Evolutionary conservation across 441 rosid species (phyloP).

Genomic region (Adansonia rubrostipa): DNA sequence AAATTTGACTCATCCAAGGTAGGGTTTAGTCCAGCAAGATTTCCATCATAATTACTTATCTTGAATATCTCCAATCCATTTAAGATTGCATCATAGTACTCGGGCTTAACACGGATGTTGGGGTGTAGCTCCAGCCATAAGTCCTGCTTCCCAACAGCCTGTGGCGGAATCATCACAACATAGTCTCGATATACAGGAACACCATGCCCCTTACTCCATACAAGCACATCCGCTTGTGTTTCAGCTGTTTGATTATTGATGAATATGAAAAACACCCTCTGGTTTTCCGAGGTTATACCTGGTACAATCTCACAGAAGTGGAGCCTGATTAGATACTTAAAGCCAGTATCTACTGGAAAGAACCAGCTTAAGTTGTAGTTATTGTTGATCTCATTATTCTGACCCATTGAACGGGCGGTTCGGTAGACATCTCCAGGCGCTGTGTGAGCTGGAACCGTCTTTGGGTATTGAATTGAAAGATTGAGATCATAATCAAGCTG

Average conservation of each 20-base stretch:
- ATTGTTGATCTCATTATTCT: slow-evolving; percentile 14
- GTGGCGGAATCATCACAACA: slow-evolving; percentile 10
- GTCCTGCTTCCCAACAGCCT: slow-evolving; percentile 25
- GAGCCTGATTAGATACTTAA: slow-evolving; percentile 35
- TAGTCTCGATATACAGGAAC: slow-evolving; percentile 34
- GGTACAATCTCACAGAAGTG: slow-evolving; percentile 38
- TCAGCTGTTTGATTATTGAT: slow-evolving; percentile 32
- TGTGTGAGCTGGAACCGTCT: slow-evolving; percentile 19
- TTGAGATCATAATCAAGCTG: not conserved
- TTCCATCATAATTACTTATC: slow-evolving; percentile 30
- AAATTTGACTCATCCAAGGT: slow-evolving; percentile 32
- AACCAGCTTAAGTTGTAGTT: slow-evolving; percentile 30
- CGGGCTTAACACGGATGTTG: slow-evolving; percentile 7
- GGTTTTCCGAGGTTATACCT: not conserved
- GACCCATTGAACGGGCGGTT: slow-evolving; percentile 28
- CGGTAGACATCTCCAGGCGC: slow-evolving; percentile 22
- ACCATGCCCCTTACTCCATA: slow-evolving; percentile 27
- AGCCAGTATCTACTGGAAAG: slow-evolving; percentile 36
- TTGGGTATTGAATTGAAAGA: not conserved
- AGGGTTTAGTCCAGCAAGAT: slow-evolving; percentile 40
- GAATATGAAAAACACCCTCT: slow-evolving; percentile 32
- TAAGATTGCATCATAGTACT: slow-evolving; percentile 30
- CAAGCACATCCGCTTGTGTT: slow-evolving; percentile 26
- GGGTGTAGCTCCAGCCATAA: not conserved
- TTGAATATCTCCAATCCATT: slow-evolving; percentile 44